Base-by-base conservation (phyloP, 2,329 filamentous ascomycete genomes). In the Aspergillus eucalypticola region DNA sequence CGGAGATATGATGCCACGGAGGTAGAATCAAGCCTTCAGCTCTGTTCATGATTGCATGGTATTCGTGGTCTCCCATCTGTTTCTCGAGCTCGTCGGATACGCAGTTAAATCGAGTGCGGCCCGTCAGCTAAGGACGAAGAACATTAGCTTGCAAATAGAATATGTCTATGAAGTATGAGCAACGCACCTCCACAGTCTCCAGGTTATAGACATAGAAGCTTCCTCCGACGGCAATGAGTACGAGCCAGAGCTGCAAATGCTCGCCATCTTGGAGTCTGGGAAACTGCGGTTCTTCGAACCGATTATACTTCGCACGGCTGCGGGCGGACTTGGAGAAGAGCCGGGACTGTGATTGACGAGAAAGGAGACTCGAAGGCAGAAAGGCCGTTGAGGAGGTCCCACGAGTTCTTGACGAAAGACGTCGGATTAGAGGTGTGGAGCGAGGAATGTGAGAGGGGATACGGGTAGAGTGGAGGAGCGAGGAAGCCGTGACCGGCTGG, bases 91-190 rank as follows among this genome's bases (percentile, higher is more conserved):
- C 65, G 1, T 78, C 69, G 1, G 78, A 77, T 13, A 87, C 71
- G 58, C 84, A 79, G 65, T 87, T 88, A 77, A 88, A 88, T 19
- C 86, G 81, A 41, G 81, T 76, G 2, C 86, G 81, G 5, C 82
- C 82, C 1, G 84, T 85, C 55, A 85, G 73, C 72, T 81, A 64
- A 3, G 23, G 25, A 21, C 29, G 13, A 2, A 42, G 3, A 19
- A 32, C n/a, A 23, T 55, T 23, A 54, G 57, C 13, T 15, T 17
- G 42, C 51, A 27, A 3, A 10, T 5, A 6, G 8, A 3, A 48
- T 15, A 5, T 10, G 8, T 17, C n/a, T 53, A 21, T 21, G 1
- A 32, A 39, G 32, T 21, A 44, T 2, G 15, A 23, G n/a, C 19
- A n/a, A 66, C 70, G 48, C 66, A 78, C 81, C 32, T 83, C 82